Evolutionary conservation across 108 stramenopile species (phyloP).

Genomic region (Poteriospumella lacustris): DNA sequence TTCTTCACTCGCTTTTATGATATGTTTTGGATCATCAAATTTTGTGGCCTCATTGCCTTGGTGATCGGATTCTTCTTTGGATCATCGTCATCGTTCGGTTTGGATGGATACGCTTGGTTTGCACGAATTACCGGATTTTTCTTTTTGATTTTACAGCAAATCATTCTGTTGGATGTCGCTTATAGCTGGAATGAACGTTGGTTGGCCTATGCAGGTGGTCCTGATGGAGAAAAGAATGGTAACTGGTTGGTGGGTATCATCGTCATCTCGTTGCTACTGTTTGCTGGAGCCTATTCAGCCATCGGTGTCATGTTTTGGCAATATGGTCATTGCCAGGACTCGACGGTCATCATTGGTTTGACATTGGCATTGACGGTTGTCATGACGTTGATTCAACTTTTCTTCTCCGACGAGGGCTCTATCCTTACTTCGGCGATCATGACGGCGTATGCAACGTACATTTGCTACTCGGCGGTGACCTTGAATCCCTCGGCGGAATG

Average conservation of each 20-base stretch:
- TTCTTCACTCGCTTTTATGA: not conserved
- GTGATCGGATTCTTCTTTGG: not conserved
- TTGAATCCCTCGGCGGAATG: conserved; percentile 37
- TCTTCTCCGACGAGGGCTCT: conserved; percentile 57
- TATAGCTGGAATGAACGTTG: conserved; percentile 48
- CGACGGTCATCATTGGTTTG: conserved; percentile 71
- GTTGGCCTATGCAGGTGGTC: conserved; percentile 31
- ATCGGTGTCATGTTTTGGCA: conserved; percentile 68
- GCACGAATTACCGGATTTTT: conserved; percentile 45
- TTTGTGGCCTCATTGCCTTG: not conserved
- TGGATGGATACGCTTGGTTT: conserved; percentile 38
- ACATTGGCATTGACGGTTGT: conserved; percentile 51
- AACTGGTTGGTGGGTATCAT: conserved; percentile 62
- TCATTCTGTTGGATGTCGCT: conserved; percentile 48
- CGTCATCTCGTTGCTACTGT: conserved; percentile 59
- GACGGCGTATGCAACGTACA: conserved; percentile 70
- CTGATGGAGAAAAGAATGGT: conserved; percentile 29
- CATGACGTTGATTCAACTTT: conserved; percentile 57
- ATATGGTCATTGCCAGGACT: conserved; percentile 69
- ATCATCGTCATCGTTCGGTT: conserved; percentile 28
- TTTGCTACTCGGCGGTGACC: conserved; percentile 78
- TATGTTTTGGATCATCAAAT: not conserved
- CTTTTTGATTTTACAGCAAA: conserved; percentile 48
- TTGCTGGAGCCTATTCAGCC: conserved; percentile 58
- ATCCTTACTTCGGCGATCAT: conserved; percentile 73